Conservation (phyloP, 2,329 filamentous ascomycete species). For the Metarhizium guizhouense region DNA sequence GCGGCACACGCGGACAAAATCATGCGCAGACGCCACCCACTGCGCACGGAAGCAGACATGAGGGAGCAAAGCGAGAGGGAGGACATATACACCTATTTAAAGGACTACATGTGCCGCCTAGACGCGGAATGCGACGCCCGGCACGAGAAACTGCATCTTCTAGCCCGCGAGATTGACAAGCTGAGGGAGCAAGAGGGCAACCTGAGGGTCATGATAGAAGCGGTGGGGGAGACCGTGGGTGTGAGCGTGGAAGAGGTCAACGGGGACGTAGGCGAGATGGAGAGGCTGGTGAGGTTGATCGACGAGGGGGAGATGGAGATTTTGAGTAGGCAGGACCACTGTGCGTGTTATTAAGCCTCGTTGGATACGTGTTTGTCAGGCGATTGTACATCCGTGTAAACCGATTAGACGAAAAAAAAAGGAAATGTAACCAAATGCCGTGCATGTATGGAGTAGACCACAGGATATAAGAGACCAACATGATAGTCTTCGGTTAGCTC, state of each 20-base stretch:
- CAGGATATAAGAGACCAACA: no score
- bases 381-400: no score
- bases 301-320: not conserved
- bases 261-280: not conserved
- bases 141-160: constrained; percentile 9
- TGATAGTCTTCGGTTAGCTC: no score
- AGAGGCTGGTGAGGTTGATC: not conserved
- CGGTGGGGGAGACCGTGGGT: not conserved
- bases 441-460: no score
- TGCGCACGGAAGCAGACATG: not conserved
- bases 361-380: not conserved
- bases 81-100: constrained; percentile 17
- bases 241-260: not conserved
- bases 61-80: constrained; percentile 5
- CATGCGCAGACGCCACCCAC: not conserved
- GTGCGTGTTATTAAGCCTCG: not conserved
- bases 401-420: no score
- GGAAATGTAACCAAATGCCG: no score
- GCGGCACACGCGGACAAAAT: not conserved
- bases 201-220: constrained; percentile 2
- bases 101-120: constrained; percentile 14
- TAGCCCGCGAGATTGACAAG: constrained; percentile 5
- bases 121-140: not conserved
- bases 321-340: not conserved
- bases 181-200: constrained; percentile 5